Evolutionary conservation across 2,329 filamentous ascomycete genomes (phyloP).

Genomic region (Alternaria rosae): DNA sequence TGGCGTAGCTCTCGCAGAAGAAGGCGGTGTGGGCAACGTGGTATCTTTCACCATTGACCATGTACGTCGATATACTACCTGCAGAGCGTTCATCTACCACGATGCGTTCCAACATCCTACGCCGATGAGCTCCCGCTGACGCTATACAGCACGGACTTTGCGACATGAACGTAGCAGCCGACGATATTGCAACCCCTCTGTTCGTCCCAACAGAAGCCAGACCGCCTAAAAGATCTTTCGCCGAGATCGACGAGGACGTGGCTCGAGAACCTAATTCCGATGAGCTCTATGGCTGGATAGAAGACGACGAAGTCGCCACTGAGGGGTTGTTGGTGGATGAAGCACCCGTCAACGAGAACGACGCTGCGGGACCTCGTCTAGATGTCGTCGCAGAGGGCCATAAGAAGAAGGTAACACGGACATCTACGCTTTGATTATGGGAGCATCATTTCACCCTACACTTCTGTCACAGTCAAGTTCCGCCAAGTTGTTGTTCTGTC

Average conservation of each 20-base stretch:
- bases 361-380: constrained; percentile 24
- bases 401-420: constrained; percentile 37
- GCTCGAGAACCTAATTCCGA: constrained; percentile 68
- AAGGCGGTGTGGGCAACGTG: constrained; percentile 56
- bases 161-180: constrained; percentile 40
- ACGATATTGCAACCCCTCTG: constrained; percentile 39
- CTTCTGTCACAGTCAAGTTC: background rate
- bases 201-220: constrained; percentile 37
- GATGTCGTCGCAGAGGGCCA: constrained; percentile 30
- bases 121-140: constrained; percentile 33
- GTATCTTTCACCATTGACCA: constrained; percentile 58
- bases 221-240: constrained; percentile 64
- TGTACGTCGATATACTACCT: constrained; percentile 52
- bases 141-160: constrained; percentile 40
- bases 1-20: constrained; percentile 50
- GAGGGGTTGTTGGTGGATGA: constrained; percentile 51
- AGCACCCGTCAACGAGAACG: constrained; percentile 20
- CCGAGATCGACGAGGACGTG: constrained; percentile 66
- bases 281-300: constrained; percentile 76
- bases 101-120: constrained; percentile 16
- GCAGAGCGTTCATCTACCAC: constrained; percentile 33
- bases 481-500: constrained; percentile 12
- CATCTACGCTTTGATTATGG: constrained; percentile 26
- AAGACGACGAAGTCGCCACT: constrained; percentile 63
- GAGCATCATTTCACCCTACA: background rate